Base-by-base conservation (phyloP, 345 rosid species). In the Theobroma cacao region DNA sequence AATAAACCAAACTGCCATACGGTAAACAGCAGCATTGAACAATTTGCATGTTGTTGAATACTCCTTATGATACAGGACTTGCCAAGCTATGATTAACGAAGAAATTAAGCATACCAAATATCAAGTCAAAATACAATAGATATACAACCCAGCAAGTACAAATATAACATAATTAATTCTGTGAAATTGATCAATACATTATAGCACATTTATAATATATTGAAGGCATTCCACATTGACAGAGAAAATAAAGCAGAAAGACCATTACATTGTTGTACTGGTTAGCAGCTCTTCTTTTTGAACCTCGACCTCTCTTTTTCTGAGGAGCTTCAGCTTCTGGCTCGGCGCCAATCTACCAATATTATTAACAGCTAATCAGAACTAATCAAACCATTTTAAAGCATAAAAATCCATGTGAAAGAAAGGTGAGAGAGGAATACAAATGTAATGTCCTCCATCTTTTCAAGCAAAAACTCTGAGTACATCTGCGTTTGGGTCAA, bases 381-480 rank as follows among this genome's bases (percentile, higher is more conserved):
- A 56, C 61, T 13, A 62, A 26, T 17, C 4, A 75, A 75, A 58
- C n/a, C 11, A 77, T n/a, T 62, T 22, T 9, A 79, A 58, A 31
- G 20, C 31, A 15, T 52, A 79, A 75, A 82, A 55, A 59, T 67
- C 12, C 38, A 80, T 41, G 31, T 52, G 45, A 17, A 68, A 81
- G 40, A 47, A 77, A 59, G 22, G 63, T 8, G 31, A 28, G 28
- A 60, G 63, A 74, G 80, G 67, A 22, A 63, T 91, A 96, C 98
- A 43, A 68, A 63, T 26, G 95, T 89, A 41, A 92, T 92, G 79
- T 91, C 89, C 20, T 92, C 98, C 93, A 96, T 96, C 83, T 92
- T 90, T 83, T 96, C 99, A 78, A 91, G 85, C 76, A 96, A 87
- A 76, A 94, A 92, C 86, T 94, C 93, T 3, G 98, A 75, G 79